Evolutionary conservation across 1,284 basidiomycete species (phyloP).

Genomic region (Apiotrichum gracile): DNA sequence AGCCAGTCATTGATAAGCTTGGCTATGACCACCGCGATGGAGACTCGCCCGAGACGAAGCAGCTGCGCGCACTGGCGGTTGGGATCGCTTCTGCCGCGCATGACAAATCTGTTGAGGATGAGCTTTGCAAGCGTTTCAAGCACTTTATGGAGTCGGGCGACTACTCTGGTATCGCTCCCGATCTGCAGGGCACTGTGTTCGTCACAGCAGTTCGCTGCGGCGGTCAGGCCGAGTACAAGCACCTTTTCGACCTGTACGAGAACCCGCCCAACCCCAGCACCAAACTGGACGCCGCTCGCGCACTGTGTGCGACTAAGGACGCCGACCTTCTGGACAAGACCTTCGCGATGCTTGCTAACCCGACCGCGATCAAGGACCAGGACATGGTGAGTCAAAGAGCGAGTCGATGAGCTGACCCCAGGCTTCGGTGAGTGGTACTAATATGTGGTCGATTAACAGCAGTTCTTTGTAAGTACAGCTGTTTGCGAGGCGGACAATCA

Average conservation of each 20-base stretch:
- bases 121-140: slow-evolving; percentile 67
- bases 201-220: slow-evolving; percentile 59
- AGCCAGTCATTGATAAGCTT: slow-evolving; percentile 68
- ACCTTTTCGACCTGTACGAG: slow-evolving; percentile 62
- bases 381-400: slow-evolving; percentile 54
- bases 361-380: slow-evolving; percentile 56
- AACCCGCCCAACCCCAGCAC: slow-evolving; percentile 66
- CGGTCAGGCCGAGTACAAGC: slow-evolving; percentile 69
- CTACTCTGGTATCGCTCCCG: slow-evolving; percentile 71
- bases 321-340: slow-evolving; percentile 54
- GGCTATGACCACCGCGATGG: slow-evolving; percentile 67
- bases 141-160: slow-evolving; percentile 66
- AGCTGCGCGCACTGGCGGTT: slow-evolving; percentile 74
- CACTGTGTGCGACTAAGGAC: slow-evolving; percentile 30
- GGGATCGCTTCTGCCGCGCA: slow-evolving; percentile 58
- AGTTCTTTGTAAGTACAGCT: slow-evolving; percentile 26
- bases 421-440: neutral
- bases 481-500: slow-evolving; percentile 39
- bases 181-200: slow-evolving; percentile 54
- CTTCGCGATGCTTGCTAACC: slow-evolving; percentile 54
- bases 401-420: slow-evolving; percentile 4
- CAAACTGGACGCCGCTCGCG: slow-evolving; percentile 60
- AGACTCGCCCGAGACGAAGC: slow-evolving; percentile 65
- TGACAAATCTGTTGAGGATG: slow-evolving; percentile 62
- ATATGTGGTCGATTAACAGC: neutral